Base-by-base conservation (phyloP, 345 rosid species). In the Cardamine chenopodiifolia region DNA sequence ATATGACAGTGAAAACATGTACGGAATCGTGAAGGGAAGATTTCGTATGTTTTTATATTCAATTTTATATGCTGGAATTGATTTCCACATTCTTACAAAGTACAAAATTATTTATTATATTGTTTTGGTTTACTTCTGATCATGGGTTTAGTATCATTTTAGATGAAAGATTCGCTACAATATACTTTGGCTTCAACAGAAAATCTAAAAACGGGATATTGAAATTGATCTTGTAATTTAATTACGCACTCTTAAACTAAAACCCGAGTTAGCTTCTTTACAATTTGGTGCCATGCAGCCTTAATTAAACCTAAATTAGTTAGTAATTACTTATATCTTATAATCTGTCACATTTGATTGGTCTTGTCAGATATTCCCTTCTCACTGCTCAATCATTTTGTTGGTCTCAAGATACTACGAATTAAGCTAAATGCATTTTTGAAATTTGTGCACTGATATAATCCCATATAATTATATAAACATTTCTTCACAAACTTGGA, bases 21-120 rank as follows among this genome's bases (percentile, higher is more conserved):
- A 76, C 75, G 80, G 80, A 76, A 62, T 69, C 65, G 64, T 32
- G 69, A 76, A 76, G 75, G 71, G 71, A 76, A 76, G 59, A 76
- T 69, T 69, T 70, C 32, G 50, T 76, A 62, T 75, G 23, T 61
- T 26, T 49, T 39, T 9, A 3, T 49, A 13, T 13, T 6, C 22
- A 32, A 14, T 20, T 62, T 32, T 56, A 65, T 73, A 26, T 34
- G 61, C 52, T 74, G 28, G 19, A 73, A 23, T 4, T 64, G 26
- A 54, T 55, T 55, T 55, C 20, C 48, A 48, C 45, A 49, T 20
- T 29, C 6, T 6, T 11, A 1, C 3, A 25, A 32, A 31, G 9
- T 29, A 35, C 2, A 47, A 31, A 2, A 3, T 47, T 40, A 5
- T 31, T 11, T 22, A 3, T 61, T 37, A 11, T 5, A 0, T 61